phyloP scores from a whole-genome alignment of 2,329 filamentous ascomycete genomes.

The Neofusicoccum parvum region DNA sequence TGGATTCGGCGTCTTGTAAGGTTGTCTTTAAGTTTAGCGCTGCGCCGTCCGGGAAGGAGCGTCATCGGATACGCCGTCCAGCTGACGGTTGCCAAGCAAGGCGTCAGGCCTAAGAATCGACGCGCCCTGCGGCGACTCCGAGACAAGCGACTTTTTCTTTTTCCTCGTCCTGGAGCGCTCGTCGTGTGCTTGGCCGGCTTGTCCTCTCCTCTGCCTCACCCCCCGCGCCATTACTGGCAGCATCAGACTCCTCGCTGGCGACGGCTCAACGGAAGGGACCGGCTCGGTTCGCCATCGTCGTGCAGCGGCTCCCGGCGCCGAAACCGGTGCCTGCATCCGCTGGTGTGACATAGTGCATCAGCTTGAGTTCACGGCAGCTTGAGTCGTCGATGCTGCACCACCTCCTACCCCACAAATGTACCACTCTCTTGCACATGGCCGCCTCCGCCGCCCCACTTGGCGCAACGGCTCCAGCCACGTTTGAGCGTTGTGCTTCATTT shows the following conservation, averaged over 20 bases:
- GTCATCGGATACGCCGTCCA: conserved; percentile 16
- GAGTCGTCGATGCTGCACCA: neutral
- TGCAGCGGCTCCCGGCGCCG: neutral
- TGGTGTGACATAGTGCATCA: too few species aligned
- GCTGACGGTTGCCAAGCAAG: conserved; percentile 12
- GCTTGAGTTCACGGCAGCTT: neutral
- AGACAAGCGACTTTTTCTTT: neutral
- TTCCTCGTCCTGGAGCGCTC: neutral
- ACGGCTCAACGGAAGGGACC: neutral
- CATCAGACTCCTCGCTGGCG: too few species aligned
- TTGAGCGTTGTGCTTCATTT: neutral
- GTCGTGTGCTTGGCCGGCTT: too few species aligned
- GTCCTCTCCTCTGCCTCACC: too few species aligned
- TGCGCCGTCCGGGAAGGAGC: conserved; percentile 4
- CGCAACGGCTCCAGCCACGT: neutral
- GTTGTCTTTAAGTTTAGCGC: conserved; percentile 17
- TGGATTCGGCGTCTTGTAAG: conserved; percentile 3
- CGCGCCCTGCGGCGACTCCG: neutral
- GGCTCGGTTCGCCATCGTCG: neutral
- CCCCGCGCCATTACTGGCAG: too few species aligned
- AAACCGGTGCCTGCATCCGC: too few species aligned
- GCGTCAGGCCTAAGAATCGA: neutral
- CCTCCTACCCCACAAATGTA: neutral
- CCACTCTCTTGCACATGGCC: neutral
- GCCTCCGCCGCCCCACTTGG: neutral